phyloP scores from a whole-genome alignment of 805 yeast genomes.

The Nematodospora valgi region DNA sequence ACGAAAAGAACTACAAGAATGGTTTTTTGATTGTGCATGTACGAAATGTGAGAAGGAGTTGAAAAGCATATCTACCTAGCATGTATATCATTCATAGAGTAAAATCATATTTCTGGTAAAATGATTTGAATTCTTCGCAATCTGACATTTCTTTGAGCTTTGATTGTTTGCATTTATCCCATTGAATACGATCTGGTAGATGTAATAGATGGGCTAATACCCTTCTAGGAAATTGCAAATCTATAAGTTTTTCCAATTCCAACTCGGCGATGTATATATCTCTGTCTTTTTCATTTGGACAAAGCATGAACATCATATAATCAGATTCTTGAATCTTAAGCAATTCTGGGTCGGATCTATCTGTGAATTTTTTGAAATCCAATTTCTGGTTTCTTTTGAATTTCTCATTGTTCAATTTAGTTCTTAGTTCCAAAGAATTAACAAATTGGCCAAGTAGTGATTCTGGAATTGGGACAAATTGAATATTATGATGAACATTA shows the following conservation, averaged over 20 bases:
- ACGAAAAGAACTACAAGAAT: slow-evolving; percentile 40
- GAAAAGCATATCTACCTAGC: not conserved
- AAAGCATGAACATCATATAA: slow-evolving; percentile 33
- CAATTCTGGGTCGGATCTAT: slow-evolving; percentile 18
- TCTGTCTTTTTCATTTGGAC: slow-evolving; percentile 17
- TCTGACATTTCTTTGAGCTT: slow-evolving; percentile 60
- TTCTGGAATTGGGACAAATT: slow-evolving; percentile 66
- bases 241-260: slow-evolving; percentile 43
- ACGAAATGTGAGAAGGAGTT: slow-evolving; percentile 35
- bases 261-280: slow-evolving; percentile 18
- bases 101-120: slow-evolving; percentile 54
- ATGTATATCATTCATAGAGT: slow-evolving; percentile 12
- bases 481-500: slow-evolving; percentile 75
- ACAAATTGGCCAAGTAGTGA: slow-evolving; percentile 42
- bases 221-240: slow-evolving; percentile 81
- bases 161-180: slow-evolving; percentile 76
- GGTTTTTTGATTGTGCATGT: slow-evolving; percentile 63
- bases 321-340: slow-evolving; percentile 24
- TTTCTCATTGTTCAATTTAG: slow-evolving; percentile 44
- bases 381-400: slow-evolving; percentile 40
- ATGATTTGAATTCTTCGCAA: slow-evolving; percentile 57
- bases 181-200: slow-evolving; percentile 59
- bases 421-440: slow-evolving; percentile 42
- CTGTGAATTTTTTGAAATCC: slow-evolving; percentile 35
- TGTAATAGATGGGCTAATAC: slow-evolving; percentile 64